Evolutionary conservation across 257 asterid species (phyloP).

Genomic region (Handroanthus guayacan): DNA sequence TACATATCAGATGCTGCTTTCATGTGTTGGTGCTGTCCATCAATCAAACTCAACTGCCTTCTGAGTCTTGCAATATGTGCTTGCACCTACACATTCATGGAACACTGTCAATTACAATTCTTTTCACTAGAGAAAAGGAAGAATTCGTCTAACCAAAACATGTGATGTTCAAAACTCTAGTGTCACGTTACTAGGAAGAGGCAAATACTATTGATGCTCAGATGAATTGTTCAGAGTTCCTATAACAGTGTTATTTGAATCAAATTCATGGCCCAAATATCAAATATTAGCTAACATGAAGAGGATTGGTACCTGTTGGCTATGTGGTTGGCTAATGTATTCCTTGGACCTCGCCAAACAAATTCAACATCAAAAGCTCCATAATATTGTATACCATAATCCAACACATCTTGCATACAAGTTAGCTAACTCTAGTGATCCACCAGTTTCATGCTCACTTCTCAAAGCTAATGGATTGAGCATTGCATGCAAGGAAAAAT

Average conservation of each 20-base stretch:
- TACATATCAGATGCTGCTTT: constrained; percentile 65
- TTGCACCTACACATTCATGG: constrained; percentile 69
- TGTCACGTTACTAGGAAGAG: constrained; percentile 23
- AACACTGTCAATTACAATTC: constrained; percentile 32
- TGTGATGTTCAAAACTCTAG: constrained; percentile 15
- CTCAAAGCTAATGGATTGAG: not conserved
- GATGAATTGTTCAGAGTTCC: constrained; percentile 18
- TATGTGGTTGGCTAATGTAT: not conserved
- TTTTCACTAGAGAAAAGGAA: constrained; percentile 15
- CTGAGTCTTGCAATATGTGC: constrained; percentile 83
- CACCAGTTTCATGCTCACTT: constrained; percentile 16
- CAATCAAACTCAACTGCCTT: constrained; percentile 76
- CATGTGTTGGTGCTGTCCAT: constrained; percentile 71
- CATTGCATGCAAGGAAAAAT: no score
- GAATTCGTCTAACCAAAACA: constrained; percentile 12
- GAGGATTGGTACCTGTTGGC: not conserved
- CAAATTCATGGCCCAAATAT: constrained; percentile 22
- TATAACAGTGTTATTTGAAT: constrained; percentile 6
- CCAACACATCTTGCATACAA: not conserved
- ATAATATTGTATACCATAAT: constrained; percentile 6
- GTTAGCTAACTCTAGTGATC: constrained; percentile 21
- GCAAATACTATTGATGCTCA: constrained; percentile 5
- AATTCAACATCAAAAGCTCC: not conserved
- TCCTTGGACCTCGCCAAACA: not conserved
- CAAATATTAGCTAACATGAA: constrained; percentile 23